Conservation (phyloP, 148 eudicot genomes). For the Polygonum aviculare region DNA sequence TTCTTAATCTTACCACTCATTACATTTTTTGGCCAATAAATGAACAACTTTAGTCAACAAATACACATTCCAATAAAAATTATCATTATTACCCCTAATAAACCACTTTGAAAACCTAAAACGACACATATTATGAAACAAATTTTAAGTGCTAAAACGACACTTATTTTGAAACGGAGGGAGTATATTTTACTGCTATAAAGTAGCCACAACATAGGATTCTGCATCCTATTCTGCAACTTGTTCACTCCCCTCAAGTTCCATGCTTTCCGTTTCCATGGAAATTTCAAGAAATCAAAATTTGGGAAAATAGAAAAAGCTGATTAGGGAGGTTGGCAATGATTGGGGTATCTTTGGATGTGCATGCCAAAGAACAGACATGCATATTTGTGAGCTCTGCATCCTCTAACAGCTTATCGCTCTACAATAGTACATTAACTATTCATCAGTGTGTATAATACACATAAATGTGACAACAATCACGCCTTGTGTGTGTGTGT, state of each 20-base stretch:
- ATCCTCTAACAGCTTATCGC: neutral
- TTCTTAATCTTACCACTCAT: too few species aligned
- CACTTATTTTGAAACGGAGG: too few species aligned
- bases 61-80: too few species aligned
- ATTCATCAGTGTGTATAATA: neutral
- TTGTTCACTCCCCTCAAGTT: neutral
- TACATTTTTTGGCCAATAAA: too few species aligned
- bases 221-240: neutral
- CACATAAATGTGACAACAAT: neutral
- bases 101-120: too few species aligned
- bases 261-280: neutral
- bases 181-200: neutral
- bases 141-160: too few species aligned
- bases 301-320: neutral
- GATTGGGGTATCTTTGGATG: neutral
- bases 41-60: too few species aligned
- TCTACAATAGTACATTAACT: too few species aligned
- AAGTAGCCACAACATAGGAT: neutral
- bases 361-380: neutral
- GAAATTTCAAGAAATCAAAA: neutral
- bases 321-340: neutral
- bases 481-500: slow-evolving; percentile 2
- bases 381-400: neutral
- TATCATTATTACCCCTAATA: too few species aligned
- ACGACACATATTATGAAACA: too few species aligned